Percentiles rank a stretch among this genome's conserved stretches.
Evolutionary conservation across 805 yeast species (phyloP).

Genomic region (Myxozyma nipponensis): DNA sequence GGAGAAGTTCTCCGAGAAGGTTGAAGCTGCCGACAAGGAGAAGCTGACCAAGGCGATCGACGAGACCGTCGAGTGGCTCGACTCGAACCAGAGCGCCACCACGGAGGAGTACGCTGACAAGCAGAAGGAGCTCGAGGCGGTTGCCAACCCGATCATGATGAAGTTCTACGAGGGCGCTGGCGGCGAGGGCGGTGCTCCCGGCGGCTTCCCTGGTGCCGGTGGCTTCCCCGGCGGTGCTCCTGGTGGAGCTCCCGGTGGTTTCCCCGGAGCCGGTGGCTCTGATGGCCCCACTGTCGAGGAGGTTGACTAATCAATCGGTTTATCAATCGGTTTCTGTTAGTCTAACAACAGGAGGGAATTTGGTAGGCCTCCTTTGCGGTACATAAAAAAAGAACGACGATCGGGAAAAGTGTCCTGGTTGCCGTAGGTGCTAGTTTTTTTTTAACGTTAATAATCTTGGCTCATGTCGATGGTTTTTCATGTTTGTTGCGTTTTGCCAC

Average conservation of each 20-base stretch:
- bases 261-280: constrained; percentile 44
- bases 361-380: not conserved
- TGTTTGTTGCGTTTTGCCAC: not conserved
- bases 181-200: constrained; percentile 79
- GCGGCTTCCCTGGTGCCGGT: constrained; percentile 61
- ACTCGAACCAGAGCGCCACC: constrained; percentile 85
- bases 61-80: constrained; percentile 88
- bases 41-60: constrained; percentile 73
- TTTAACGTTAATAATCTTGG: too few species aligned
- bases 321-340: not conserved
- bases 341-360: too few species aligned
- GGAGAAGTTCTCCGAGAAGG: constrained; percentile 75
- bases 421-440: not conserved
- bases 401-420: not conserved
- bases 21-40: constrained; percentile 60
- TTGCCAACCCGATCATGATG: constrained; percentile 95
- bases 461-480: not conserved
- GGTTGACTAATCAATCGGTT: constrained; percentile 51
- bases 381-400: not conserved
- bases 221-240: constrained; percentile 63
- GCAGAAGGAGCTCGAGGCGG: constrained; percentile 92
- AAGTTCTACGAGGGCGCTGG: constrained; percentile 84
- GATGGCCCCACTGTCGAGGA: constrained; percentile 76
- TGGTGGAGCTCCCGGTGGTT: constrained; percentile 62
- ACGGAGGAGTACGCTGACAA: constrained; percentile 87